Evolutionary conservation across 768 basidiomycete species (phyloP).

Genomic region (Trametes punicea): DNA sequence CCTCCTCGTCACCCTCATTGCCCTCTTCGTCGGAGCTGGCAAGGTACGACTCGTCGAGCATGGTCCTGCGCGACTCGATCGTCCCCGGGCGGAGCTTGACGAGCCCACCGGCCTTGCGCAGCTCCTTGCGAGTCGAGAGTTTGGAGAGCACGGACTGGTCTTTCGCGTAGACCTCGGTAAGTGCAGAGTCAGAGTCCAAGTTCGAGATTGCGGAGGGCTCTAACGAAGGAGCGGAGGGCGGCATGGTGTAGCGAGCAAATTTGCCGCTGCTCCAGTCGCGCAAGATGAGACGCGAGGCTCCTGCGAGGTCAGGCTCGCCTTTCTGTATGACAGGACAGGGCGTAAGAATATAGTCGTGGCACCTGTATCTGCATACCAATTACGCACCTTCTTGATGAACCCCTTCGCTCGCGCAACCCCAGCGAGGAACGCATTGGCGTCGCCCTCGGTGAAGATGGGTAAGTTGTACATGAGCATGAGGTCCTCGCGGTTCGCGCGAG

Average conservation of each 20-base stretch:
- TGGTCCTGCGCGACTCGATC: constrained; percentile 41
- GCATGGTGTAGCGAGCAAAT: constrained; percentile 68
- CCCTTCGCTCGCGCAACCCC: constrained; percentile 72
- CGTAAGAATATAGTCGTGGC: too few species aligned
- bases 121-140: constrained; percentile 59
- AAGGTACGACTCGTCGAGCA: constrained; percentile 37
- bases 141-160: constrained; percentile 50
- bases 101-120: constrained; percentile 47
- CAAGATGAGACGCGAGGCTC: constrained; percentile 74
- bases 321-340: constrained; percentile 40
- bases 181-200: constrained; percentile 14
- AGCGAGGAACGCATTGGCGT: constrained; percentile 69
- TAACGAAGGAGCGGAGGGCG: constrained; percentile 32
- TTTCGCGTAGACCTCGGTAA: constrained; percentile 37
- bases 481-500: constrained; percentile 70
- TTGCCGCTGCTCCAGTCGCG: constrained; percentile 82
- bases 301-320: constrained; percentile 67
- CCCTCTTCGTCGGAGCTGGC: constrained; percentile 41
- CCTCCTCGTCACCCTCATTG: constrained; percentile 36
- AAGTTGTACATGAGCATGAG: constrained; percentile 86
- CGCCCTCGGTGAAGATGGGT: constrained; percentile 71
- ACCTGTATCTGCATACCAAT: not conserved
- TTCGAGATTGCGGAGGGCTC: not conserved
- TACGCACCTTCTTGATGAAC: constrained; percentile 70
- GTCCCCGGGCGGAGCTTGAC: constrained; percentile 47